Evolutionary conservation across 805 yeast species (phyloP), one percentile per base, ranked within the genome.

Genomic region (Starmerella bacillaris): DNA sequence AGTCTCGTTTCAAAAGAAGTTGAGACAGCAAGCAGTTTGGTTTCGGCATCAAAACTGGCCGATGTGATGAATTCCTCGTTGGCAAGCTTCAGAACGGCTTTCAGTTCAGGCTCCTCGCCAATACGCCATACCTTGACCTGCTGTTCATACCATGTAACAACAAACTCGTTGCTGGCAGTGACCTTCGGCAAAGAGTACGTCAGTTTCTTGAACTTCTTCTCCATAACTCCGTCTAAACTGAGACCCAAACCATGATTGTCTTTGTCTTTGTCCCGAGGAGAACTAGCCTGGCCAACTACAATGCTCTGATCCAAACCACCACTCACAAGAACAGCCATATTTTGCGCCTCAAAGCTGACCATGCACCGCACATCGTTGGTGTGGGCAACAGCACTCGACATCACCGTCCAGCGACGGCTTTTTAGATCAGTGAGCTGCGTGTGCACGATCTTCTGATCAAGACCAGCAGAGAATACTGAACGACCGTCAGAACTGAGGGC

Each of bases 371-470:
- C 71, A 55, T 84, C 96, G 51, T 69, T 74, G 27, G 89, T 70
- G 54, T 89, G 96, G 41, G 83, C 63, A 36, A 86, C 63, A 50
- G 94, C 67, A 54, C 74, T 79, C 36, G 73, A 67, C 42, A 72
- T 65, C 47, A 71, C 74, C 14, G 77, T 68, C 96, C 96, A 86
- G 19, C 19, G 32, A 27, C 58, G 44, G 6, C 32, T 37, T 20
- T 42, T 45, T 38, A 51, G 56, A 28, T 52, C 42, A 39, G 60
- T 61, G 35, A 65, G 56, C 40, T 65, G 62, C 55, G 76, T 79
- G 49, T 74, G 77, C 51, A 71, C 78, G 33, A 89, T 80, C 51
- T 83, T 83, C 48, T 95, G 68, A 54, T 89, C 99, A 32, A 89
- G 83, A 48, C 98, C 95, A 4, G 89, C 92, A 27, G 86, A 68